Conservation (phyloP, 1,139 yeast species). For the Candida mesenterica region DNA sequence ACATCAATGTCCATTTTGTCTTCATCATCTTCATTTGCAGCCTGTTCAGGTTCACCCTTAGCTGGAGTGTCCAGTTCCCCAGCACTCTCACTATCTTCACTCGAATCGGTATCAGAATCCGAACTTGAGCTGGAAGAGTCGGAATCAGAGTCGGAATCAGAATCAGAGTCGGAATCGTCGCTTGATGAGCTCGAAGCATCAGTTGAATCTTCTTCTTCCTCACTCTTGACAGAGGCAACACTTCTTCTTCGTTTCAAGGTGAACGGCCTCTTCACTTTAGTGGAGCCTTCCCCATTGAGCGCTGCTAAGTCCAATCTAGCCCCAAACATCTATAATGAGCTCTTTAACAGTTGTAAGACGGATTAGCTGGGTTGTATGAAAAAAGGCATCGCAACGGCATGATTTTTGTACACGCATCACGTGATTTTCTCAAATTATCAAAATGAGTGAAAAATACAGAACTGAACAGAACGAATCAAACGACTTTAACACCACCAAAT, state of each 20-base stretch:
- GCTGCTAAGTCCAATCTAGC: conserved; percentile 59
- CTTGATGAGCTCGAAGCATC: not conserved
- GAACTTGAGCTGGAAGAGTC: conserved; percentile 3
- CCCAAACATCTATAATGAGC: conserved; percentile 69
- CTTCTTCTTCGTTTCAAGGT: conserved; percentile 20
- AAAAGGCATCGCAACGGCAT: conserved; percentile 1
- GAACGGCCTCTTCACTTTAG: conserved; percentile 7
- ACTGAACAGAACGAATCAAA: too few species aligned
- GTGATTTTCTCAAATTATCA: conserved; percentile 3
- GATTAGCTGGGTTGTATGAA: not conserved
- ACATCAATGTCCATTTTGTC: conserved; percentile 1
- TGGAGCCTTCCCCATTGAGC: conserved; percentile 13
- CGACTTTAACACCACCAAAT: too few species aligned
- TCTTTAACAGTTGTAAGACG: conserved; percentile 3
- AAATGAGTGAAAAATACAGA: too few species aligned
- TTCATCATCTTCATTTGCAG: not conserved
- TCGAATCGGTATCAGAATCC: not conserved
- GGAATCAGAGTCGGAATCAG: conserved; percentile 15
- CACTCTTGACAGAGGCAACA: too few species aligned
- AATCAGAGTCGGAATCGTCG: conserved; percentile 12
- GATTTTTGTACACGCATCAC: too few species aligned
- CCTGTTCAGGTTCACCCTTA: not conserved
- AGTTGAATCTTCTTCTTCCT: not conserved
- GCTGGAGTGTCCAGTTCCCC: not conserved
- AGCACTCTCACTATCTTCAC: not conserved